phyloP scores from a whole-genome alignment of 1,284 basidiomycete species.

The Waitea zeae region DNA sequence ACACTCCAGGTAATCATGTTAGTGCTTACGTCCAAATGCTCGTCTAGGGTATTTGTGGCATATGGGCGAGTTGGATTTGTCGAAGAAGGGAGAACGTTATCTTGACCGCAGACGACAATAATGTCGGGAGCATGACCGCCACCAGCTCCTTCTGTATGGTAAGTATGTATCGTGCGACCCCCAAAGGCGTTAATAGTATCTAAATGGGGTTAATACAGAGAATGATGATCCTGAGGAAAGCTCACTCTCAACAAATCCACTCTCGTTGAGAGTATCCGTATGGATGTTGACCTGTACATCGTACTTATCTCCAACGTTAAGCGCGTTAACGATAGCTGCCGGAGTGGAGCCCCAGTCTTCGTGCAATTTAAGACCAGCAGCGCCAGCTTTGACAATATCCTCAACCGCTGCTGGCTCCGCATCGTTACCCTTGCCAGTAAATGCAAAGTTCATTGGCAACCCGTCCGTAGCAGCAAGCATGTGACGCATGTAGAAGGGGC shows the following conservation, averaged over 20 bases:
- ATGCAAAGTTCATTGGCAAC: slow-evolving; percentile 83
- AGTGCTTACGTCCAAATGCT: slow-evolving; percentile 79
- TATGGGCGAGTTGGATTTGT: slow-evolving; percentile 96
- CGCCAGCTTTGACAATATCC: slow-evolving; percentile 81
- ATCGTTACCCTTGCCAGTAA: slow-evolving; percentile 94
- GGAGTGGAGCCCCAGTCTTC: slow-evolving; percentile 98
- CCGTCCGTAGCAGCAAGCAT: slow-evolving; percentile 86
- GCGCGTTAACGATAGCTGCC: slow-evolving; percentile 60
- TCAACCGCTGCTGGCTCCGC: slow-evolving; percentile 54
- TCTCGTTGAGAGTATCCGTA: slow-evolving; percentile 92
- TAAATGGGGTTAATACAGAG: slow-evolving; percentile 14
- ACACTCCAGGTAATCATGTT: not conserved
- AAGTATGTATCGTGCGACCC: slow-evolving; percentile 91
- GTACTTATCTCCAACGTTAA: slow-evolving; percentile 80
- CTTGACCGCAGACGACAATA: slow-evolving; percentile 82
- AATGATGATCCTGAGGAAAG: slow-evolving; percentile 4
- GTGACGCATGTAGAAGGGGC: slow-evolving; percentile 70
- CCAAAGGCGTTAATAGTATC: slow-evolving; percentile 86
- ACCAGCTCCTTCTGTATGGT: slow-evolving; percentile 87
- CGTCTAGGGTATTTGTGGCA: slow-evolving; percentile 85
- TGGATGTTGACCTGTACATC: slow-evolving; percentile 98
- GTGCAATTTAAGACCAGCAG: slow-evolving; percentile 86
- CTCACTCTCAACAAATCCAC: slow-evolving; percentile 80
- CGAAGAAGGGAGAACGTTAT: slow-evolving; percentile 91
- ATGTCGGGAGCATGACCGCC: slow-evolving; percentile 98